Conservation (phyloP, 2,329 filamentous ascomycete genomes). For the Bipolaris zeicola region DNA sequence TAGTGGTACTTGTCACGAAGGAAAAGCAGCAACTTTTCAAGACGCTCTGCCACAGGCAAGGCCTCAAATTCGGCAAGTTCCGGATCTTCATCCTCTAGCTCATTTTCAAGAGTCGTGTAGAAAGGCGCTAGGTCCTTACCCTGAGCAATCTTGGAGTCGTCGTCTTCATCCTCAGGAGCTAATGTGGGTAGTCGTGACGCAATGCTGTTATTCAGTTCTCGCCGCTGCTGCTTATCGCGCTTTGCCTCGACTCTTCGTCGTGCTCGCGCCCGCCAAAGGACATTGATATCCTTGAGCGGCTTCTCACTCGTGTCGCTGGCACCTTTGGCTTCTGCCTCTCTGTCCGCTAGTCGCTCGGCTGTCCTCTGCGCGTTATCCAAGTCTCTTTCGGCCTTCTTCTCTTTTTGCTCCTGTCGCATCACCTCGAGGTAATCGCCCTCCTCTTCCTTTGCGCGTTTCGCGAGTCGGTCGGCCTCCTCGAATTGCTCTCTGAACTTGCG, state of each 20-base stretch:
- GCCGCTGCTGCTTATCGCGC: conserved; percentile 56
- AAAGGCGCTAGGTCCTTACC: conserved; percentile 60
- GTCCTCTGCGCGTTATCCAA: conserved; percentile 81
- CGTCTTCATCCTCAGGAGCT: conserved; percentile 68
- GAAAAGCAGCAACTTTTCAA: conserved; percentile 70
- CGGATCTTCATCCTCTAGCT: conserved; percentile 76
- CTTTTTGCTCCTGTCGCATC: conserved; percentile 42
- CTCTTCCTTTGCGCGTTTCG: conserved; percentile 55
- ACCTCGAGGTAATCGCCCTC: conserved; percentile 45
- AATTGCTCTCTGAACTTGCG: conserved; percentile 62
- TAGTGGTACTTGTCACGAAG: conserved; percentile 76
- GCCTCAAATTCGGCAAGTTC: conserved; percentile 82
- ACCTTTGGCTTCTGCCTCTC: conserved; percentile 31
- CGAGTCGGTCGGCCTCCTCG: conserved; percentile 38
- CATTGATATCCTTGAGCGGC: conserved; percentile 70
- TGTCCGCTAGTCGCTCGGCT: conserved; percentile 72
- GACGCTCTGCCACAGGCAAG: conserved; percentile 67
- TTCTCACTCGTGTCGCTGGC: conserved; percentile 45
- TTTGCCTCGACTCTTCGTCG: conserved; percentile 72
- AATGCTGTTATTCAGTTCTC: conserved; percentile 38
- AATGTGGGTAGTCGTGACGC: conserved; percentile 63
- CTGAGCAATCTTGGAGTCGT: conserved; percentile 72
- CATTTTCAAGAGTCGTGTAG: conserved; percentile 64
- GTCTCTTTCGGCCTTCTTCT: conserved; percentile 64
- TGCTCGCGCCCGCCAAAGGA: conserved; percentile 80